phyloP scores from a whole-genome alignment of 176 grass and related monocot genomes.

The Lolium perenne region DNA sequence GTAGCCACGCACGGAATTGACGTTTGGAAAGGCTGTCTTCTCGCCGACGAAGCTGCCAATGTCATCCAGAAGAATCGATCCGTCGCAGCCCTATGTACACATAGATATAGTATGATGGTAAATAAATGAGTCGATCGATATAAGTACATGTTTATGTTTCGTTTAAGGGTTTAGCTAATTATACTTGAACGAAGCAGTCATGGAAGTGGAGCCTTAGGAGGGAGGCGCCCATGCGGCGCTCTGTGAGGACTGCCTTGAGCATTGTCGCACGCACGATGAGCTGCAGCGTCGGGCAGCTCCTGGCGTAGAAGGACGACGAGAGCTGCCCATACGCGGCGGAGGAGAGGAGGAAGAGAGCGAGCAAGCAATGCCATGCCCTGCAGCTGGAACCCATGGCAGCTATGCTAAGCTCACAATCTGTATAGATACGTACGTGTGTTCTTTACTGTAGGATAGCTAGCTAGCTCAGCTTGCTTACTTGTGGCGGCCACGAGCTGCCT shows the following conservation, averaged over 20 bases:
- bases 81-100: constrained; percentile 67
- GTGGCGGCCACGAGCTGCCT: constrained; percentile 7
- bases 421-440: not conserved
- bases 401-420: not conserved
- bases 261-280: constrained; percentile 50
- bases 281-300: constrained; percentile 55
- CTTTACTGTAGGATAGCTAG: not conserved
- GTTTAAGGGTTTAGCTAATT: not conserved
- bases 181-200: constrained; percentile 87
- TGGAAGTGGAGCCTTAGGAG: constrained; percentile 85
- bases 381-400: constrained; percentile 43
- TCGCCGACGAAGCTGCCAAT: constrained; percentile 57
- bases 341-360: constrained; percentile 49
- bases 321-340: constrained; percentile 50
- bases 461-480: not conserved
- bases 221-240: constrained; percentile 74
- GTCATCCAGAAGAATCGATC: constrained; percentile 73
- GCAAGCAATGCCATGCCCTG: constrained; percentile 33
- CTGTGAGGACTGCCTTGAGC: constrained; percentile 44
- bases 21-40: constrained; percentile 71
- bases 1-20: constrained; percentile 68
- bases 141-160: not conserved
- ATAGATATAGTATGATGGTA: not conserved
- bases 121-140: not conserved
- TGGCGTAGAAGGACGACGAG: constrained; percentile 59